Conservation (phyloP, 352 stramenopile genomes). For the Globisporangium recalcitrans region DNA sequence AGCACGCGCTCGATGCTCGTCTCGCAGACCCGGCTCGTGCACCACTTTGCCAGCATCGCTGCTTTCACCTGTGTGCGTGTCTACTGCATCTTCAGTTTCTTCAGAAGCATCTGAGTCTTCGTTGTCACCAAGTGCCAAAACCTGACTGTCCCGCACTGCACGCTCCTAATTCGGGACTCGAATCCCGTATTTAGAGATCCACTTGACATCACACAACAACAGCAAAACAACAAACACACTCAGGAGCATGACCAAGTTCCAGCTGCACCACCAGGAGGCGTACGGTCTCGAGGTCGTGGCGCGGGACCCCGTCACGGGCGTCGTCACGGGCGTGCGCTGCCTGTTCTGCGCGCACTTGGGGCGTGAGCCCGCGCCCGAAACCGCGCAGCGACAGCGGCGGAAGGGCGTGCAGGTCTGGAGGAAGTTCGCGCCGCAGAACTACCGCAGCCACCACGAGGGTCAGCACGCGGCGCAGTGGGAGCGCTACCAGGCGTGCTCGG, state of each 20-base stretch:
- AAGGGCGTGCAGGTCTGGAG: neutral
- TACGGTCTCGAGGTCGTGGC: neutral
- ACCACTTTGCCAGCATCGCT: neutral
- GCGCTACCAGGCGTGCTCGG: neutral
- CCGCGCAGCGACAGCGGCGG: neutral
- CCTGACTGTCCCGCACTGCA: too few relatives aligned
- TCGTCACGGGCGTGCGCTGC: neutral
- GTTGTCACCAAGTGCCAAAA: too few relatives aligned
- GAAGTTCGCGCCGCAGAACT: neutral
- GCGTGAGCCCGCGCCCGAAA: neutral
- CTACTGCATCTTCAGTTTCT: too few relatives aligned
- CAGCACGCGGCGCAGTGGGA: neutral
- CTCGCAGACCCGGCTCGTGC: slow-evolving; percentile 26
- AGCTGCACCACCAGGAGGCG: neutral
- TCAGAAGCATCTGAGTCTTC: too few relatives aligned
- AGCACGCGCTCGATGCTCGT: slow-evolving; percentile 37
- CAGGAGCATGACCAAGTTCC: neutral
- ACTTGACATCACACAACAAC: too few relatives aligned
- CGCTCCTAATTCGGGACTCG: too few relatives aligned
- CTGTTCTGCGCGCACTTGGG: neutral
- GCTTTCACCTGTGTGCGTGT: neutral
- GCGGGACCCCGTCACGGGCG: neutral
- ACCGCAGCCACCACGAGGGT: slow-evolving; percentile 1
- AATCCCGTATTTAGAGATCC: too few relatives aligned
- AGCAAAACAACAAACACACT: too few relatives aligned